These are phyloP conservation scores for Triangularia verruculosa DNA, from an alignment of 2,329 filamentous ascomycete species.

Conservation along the genomic window DNA sequence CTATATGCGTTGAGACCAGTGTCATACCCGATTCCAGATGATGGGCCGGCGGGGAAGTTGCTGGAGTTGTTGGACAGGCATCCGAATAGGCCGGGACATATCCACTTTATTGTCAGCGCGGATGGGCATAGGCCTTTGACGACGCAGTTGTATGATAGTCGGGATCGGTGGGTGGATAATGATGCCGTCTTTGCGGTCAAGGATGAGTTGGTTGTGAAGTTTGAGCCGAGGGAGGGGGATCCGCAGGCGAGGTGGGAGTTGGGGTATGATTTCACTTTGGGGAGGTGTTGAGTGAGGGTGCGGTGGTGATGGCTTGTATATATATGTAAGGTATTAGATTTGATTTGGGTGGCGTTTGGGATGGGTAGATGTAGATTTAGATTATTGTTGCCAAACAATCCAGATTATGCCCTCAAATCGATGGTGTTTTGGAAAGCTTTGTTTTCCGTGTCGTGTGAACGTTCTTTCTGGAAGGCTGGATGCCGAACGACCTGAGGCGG, in stretches of 20 bases:
- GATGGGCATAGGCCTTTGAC: conserved; percentile 63
- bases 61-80: conserved; percentile 36
- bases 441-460: too few species aligned
- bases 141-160: conserved; percentile 65
- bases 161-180: conserved; percentile 54
- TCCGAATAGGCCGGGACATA: conserved; percentile 37
- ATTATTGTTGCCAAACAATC: neutral
- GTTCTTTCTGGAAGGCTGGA: too few species aligned
- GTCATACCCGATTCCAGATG: conserved; percentile 45
- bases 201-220: conserved; percentile 37
- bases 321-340: neutral
- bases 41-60: conserved; percentile 36
- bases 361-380: neutral
- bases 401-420: neutral
- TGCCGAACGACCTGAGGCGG: too few species aligned
- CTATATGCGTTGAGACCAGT: conserved; percentile 61
- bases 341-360: neutral
- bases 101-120: conserved; percentile 42
- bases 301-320: neutral
- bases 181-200: conserved; percentile 44
- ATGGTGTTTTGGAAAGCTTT: too few species aligned
- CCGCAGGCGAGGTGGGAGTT: conserved; percentile 33
- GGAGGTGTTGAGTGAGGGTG: conserved; percentile 30
- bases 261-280: conserved; percentile 34
- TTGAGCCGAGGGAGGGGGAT: conserved; percentile 32